Evolutionary conservation across 495 filamentous ascomycete species (phyloP), one percentile per base, ranked within the genome.

Genomic region (Extremus antarcticus): DNA sequence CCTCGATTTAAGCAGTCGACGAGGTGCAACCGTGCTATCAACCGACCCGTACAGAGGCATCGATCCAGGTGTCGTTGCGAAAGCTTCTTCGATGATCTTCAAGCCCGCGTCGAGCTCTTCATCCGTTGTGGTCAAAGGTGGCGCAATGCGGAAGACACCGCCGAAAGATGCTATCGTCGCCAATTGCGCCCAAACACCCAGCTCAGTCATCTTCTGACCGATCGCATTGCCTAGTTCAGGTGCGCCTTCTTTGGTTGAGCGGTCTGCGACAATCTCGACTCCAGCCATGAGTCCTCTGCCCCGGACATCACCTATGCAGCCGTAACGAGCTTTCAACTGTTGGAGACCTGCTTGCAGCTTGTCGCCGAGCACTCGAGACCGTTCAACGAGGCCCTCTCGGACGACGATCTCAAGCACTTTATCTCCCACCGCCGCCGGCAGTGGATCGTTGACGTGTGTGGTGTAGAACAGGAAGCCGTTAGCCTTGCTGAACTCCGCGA

Each of bases 381-480:
- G 65, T 23, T 67, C 43, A 20, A 73, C 72, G 25, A 80, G 51
- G 25, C 68, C 56, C 51, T 81, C 78, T 0, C 77, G 71, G 16
- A 74, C 66, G 0, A 78, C 75, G 40, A 80, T 74, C 53, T 80
- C 76, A 1, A 82, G 65, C 9, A 79, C 76, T 55, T 80, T 79
- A 49, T 74, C 69, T 0, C 77, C 77, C 0, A 81, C 78, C 0
- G 76, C 73, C 0, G 78, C 76, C 0, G 77, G 70, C 0, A 80
- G 60, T 0, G 78, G 76, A 38, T 82, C 78, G 59, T 79, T 79
- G 16, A 77, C 56, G 45, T 79, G 75, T 0, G 73, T 76, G 1
- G 72, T 74, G 55, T 70, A 72, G 35, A 70, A 73, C 17, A 60
- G 53, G 58, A 68, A 73, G 29, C 63, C 65, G 9, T 59, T 57